Evolutionary conservation across 1,139 yeast genomes (phyloP), one percentile per base, ranked within the genome.

Genomic region (Geotrichum reessii): DNA sequence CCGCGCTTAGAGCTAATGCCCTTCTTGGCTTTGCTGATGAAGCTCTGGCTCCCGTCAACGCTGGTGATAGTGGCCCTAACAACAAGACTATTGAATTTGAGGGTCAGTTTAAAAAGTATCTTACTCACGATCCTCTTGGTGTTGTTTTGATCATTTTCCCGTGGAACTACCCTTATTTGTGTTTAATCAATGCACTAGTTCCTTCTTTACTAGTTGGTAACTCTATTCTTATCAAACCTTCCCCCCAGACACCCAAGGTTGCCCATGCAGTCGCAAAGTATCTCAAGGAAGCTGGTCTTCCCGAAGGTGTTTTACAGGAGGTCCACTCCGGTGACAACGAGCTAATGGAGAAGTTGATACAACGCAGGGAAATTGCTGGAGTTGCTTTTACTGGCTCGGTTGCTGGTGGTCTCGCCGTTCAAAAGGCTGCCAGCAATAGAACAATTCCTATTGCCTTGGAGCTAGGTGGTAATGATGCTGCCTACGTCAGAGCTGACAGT

Each of bases 311-410:
- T 42, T 78, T 88, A 50, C 88, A 87, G 71, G 82, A 85, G 61
- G 77, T 89, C 14, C 75, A 73, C 61, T 63, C 72, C 24, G 76
- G 68, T 79, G 90, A 69, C 87, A 91, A 65, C 78, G 79, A 67
- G 84, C 89, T 75, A 75, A 79, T 74, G 77, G 83, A 73, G 81
- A 83, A 65, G 85, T 87, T 74, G 78, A 82, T 69, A 77, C 57
- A 56, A 46, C 57, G 59, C 49, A 85, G 81, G 59, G 81, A 76
- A 64, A 78, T 89, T 64, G 81, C 82, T 64, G 90, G 87, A 72
- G 81, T 89, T 67, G 91, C 95, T 1, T 89, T 89, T 73, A 89
- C 96, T 54, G 96, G 96, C 63, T 87, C 95, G 21, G 89, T 95
- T 31, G 85, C 84, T 28, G 87, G 91, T 60, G 96, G 96, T 67